Conservation (phyloP, 1,284 basidiomycete species). For the Apiotrichum siamense region DNA sequence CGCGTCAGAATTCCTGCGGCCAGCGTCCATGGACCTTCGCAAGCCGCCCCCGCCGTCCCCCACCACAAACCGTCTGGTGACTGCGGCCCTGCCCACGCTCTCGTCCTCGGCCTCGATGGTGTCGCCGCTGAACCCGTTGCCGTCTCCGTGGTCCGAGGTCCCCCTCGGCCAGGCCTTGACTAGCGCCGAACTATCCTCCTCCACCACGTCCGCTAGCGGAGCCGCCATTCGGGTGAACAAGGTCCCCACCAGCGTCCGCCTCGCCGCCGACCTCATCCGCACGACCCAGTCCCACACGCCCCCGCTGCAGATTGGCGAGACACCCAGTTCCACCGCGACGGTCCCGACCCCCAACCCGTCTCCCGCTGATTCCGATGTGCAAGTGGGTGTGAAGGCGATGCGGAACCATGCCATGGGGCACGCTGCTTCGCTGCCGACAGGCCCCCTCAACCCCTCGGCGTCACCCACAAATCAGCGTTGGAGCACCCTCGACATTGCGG, state of each 20-base stretch:
- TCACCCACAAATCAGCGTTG: neutral
- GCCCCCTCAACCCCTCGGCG: neutral
- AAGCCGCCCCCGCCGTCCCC: slow-evolving; percentile 24
- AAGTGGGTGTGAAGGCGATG: neutral
- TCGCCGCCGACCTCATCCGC: slow-evolving; percentile 50
- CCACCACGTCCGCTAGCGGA: slow-evolving; percentile 26
- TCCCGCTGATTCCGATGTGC: slow-evolving; percentile 14
- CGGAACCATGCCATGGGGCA: slow-evolving; percentile 6
- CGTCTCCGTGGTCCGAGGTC: slow-evolving; percentile 41
- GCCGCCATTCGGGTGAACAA: slow-evolving; percentile 51
- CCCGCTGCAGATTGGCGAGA: slow-evolving; percentile 6
- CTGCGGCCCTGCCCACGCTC: slow-evolving; percentile 17
- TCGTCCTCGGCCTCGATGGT: slow-evolving; percentile 44
- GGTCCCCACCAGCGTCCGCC: slow-evolving; percentile 52
- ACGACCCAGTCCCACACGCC: slow-evolving; percentile 18
- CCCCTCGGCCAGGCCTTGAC: slow-evolving; percentile 19
- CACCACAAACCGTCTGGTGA: neutral
- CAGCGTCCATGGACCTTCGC: slow-evolving; percentile 26
- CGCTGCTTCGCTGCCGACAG: slow-evolving; percentile 5
- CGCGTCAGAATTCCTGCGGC: slow-evolving; percentile 39
- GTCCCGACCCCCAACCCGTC: slow-evolving; percentile 32
- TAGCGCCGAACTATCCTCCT: slow-evolving; percentile 22
- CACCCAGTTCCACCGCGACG: slow-evolving; percentile 17
- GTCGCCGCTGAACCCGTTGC: slow-evolving; percentile 46
- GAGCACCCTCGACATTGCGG: neutral